phyloP scores from a whole-genome alignment of 2,329 filamentous ascomycete species.

The Cadophora gregata region DNA sequence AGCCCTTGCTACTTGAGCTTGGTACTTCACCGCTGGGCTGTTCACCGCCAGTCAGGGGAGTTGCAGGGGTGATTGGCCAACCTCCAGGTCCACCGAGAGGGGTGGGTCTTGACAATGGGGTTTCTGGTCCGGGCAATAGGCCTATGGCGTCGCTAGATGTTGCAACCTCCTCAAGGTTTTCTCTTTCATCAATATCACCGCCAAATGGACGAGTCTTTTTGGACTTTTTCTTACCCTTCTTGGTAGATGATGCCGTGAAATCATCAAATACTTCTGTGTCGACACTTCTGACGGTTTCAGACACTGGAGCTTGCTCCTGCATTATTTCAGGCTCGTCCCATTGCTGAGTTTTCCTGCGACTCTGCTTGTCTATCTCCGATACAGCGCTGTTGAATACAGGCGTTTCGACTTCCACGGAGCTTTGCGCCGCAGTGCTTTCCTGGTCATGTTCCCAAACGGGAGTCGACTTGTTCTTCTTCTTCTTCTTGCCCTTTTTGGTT shows the following conservation, averaged over 20 bases:
- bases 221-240: constrained; percentile 25
- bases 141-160: constrained; percentile 17
- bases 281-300: neutral
- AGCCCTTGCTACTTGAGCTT: constrained; percentile 26
- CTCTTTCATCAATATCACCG: constrained; percentile 19
- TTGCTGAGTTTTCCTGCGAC: constrained; percentile 18
- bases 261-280: constrained; percentile 14
- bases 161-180: neutral
- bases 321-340: constrained; percentile 10
- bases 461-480: constrained; percentile 26
- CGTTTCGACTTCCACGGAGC: neutral
- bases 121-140: constrained; percentile 19
- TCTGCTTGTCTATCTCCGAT: constrained; percentile 24
- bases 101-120: constrained; percentile 25
- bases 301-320: neutral
- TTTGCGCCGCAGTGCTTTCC: neutral
- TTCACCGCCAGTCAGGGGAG: constrained; percentile 27
- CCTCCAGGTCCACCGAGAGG: constrained; percentile 35
- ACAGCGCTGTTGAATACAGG: neutral
- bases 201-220: constrained; percentile 19
- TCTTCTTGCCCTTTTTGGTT: constrained; percentile 41
- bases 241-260: constrained; percentile 19
- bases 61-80: constrained; percentile 34
- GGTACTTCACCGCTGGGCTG: constrained; percentile 20
- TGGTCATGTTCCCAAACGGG: constrained; percentile 13